A percentile compares a stretch with the other conserved stretches of the same genome.
phyloP scores from a whole-genome alignment of 169 alveolate species.

The Babesia bigemina region DNA sequence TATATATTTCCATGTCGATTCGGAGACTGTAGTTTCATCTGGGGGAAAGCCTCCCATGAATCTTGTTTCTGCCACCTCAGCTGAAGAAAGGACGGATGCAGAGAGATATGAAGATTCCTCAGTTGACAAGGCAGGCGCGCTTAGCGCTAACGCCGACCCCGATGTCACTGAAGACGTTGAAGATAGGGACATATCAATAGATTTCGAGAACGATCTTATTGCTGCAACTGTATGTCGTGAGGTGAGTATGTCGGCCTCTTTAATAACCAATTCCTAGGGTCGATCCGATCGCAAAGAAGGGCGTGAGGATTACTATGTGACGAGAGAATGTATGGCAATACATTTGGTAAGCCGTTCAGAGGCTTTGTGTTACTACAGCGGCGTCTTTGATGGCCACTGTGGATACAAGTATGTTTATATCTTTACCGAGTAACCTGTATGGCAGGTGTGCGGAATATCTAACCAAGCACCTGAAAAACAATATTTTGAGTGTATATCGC shows the following conservation, averaged over 20 bases:
- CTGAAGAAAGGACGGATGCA: background rate
- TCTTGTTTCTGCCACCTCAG: background rate
- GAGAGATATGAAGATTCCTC: background rate
- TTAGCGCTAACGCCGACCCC: background rate
- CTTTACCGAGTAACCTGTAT: background rate
- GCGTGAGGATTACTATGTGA: slow-evolving; percentile 76
- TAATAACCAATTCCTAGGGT: slow-evolving; percentile 13
- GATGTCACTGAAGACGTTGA: background rate
- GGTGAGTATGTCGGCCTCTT: slow-evolving; percentile 25
- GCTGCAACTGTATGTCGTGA: slow-evolving; percentile 70
- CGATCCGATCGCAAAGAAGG: slow-evolving; percentile 57
- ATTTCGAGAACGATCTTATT: slow-evolving; percentile 71
- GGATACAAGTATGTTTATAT: slow-evolving; percentile 71
- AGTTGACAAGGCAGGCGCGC: background rate
- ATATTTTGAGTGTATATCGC: slow-evolving; percentile 76
- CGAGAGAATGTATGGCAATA: slow-evolving; percentile 75
- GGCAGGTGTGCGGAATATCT: slow-evolving; percentile 81
- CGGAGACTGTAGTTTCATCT: slow-evolving; percentile 35
- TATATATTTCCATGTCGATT: slow-evolving; percentile 68
- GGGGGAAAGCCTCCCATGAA: slow-evolving; percentile 14
- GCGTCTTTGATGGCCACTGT: slow-evolving; percentile 83
- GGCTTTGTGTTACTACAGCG: slow-evolving; percentile 81
- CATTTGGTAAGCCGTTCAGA: slow-evolving; percentile 72
- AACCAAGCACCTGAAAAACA: slow-evolving; percentile 77
- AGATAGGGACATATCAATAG: slow-evolving; percentile 66